These are phyloP conservation scores for Parastagonospora avenae DNA, from an alignment of 2,329 filamentous ascomycete species.

Conservation along the genomic window DNA sequence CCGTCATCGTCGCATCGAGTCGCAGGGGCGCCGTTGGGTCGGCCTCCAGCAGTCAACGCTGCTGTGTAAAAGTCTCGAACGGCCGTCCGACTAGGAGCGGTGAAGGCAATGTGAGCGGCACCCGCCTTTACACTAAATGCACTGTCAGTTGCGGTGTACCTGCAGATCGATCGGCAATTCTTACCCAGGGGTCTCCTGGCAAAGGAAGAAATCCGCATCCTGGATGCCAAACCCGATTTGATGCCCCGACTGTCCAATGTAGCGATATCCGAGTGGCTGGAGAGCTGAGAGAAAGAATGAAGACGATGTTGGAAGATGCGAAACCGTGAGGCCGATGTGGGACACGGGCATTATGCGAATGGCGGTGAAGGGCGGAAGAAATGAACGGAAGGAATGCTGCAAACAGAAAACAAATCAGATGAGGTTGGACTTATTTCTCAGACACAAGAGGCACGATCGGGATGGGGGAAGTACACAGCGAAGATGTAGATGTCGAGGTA, in stretches of 20 bases:
- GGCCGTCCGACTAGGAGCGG: conserved; percentile 67
- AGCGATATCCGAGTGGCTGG: conserved; percentile 78
- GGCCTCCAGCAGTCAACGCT: conserved; percentile 68
- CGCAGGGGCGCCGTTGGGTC: conserved; percentile 62
- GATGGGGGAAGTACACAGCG: conserved; percentile 13
- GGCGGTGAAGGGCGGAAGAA: conserved; percentile 19
- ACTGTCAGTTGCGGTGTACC: conserved; percentile 26
- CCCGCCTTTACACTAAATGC: conserved; percentile 53
- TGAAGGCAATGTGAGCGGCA: conserved; percentile 69
- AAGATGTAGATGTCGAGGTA: conserved; percentile 14
- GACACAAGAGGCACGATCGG: conserved; percentile 15
- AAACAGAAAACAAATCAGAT: conserved; percentile 4
- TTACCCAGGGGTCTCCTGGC: conserved; percentile 64
- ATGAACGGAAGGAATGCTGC: conserved; percentile 8
- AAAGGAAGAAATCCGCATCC: conserved; percentile 68
- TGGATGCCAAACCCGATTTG: conserved; percentile 66
- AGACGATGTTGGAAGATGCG: conserved; percentile 76
- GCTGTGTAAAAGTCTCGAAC: conserved; percentile 75
- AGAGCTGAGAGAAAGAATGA: conserved; percentile 83
- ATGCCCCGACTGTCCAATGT: conserved; percentile 65
- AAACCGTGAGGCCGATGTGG: conserved; percentile 70
- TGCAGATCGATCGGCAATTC: conserved; percentile 25
- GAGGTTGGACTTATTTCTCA: conserved; percentile 9
- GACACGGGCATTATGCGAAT: conserved; percentile 61
- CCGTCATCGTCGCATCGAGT: conserved; percentile 58